Evolutionary conservation across 2,329 filamentous ascomycete genomes (phyloP).

Genomic region (Epichloe bromicola): DNA sequence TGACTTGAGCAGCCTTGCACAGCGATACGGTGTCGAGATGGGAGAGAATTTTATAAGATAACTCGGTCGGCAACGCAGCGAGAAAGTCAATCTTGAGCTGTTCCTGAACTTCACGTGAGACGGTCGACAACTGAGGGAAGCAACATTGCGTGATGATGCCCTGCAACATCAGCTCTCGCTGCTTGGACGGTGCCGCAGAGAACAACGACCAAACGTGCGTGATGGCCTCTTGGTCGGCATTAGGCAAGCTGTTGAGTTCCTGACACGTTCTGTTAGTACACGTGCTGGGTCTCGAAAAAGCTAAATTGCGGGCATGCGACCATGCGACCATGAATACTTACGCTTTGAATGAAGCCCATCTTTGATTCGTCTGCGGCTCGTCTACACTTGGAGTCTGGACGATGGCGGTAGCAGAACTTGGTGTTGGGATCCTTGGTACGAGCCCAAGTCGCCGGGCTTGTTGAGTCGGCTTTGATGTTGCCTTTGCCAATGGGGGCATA

Average conservation of each 20-base stretch:
- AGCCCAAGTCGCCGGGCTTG: slow-evolving; percentile 3
- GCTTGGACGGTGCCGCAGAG: slow-evolving; percentile 85
- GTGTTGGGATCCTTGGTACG: slow-evolving; percentile 53
- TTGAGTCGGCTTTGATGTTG: slow-evolving; percentile 17
- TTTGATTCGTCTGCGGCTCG: slow-evolving; percentile 87
- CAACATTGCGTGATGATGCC: slow-evolving; percentile 94
- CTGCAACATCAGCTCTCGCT: slow-evolving; percentile 90
- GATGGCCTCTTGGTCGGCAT: slow-evolving; percentile 85
- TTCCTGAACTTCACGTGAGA: slow-evolving; percentile 81
- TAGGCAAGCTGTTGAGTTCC: slow-evolving; percentile 71
- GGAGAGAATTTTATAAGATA: slow-evolving; percentile 86
- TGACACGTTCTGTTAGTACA: slow-evolving; percentile 21
- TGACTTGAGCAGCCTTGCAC: slow-evolving; percentile 93
- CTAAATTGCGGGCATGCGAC: background rate
- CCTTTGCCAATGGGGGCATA: slow-evolving; percentile 67
- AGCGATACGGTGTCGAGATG: slow-evolving; percentile 88
- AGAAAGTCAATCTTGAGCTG: slow-evolving; percentile 97
- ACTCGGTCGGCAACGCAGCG: slow-evolving; percentile 72
- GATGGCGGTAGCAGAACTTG: slow-evolving; percentile 90
- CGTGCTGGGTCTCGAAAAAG: background rate
- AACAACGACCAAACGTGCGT: slow-evolving; percentile 97
- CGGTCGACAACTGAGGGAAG: slow-evolving; percentile 89
- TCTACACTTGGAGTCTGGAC: slow-evolving; percentile 86
- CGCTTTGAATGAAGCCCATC: slow-evolving; percentile 87
- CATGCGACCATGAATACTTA: slow-evolving; percentile 28